phyloP scores from a whole-genome alignment of 768 basidiomycete species.

The Sporobolomyces phaffii region DNA sequence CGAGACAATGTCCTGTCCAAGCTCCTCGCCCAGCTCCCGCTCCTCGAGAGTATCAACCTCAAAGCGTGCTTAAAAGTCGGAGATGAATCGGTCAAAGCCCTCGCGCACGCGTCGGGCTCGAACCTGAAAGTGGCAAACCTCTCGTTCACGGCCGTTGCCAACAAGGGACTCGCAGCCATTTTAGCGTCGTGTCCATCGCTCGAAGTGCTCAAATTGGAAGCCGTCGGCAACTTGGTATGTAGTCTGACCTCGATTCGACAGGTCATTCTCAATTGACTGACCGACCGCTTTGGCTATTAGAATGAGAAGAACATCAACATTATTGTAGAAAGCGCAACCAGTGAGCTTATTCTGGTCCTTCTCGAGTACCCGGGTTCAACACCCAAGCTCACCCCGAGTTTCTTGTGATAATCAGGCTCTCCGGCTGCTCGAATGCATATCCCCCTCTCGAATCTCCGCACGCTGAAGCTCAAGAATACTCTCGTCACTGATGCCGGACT shows the following conservation, averaged over 20 bases:
- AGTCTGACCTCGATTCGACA: neutral
- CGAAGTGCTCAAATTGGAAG: conserved; percentile 40
- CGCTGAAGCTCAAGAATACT: conserved; percentile 40
- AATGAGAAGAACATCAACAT: conserved; percentile 26
- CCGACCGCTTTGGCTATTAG: neutral
- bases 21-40: conserved; percentile 26
- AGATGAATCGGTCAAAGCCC: conserved; percentile 30
- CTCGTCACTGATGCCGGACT: conserved; percentile 34
- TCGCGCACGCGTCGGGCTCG: conserved; percentile 19
- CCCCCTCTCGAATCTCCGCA: conserved; percentile 33
- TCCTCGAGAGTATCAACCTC: conserved; percentile 32
- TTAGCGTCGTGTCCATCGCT: conserved; percentile 29
- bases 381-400: fast-evolving
- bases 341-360: neutral
- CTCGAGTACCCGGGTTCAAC: no score
- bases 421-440: conserved; percentile 8
- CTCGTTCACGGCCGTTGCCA: conserved; percentile 34
- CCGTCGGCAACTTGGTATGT: conserved; percentile 28
- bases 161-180: conserved; percentile 31
- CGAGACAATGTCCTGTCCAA: conserved; percentile 25
- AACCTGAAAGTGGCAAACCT: conserved; percentile 30
- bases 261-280: neutral
- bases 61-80: conserved; percentile 38
- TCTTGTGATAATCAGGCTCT: neutral
- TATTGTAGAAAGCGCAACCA: conserved; percentile 23